phyloP scores from a whole-genome alignment of 371 early-diverging fungal species.

The Syncephalastrum monosporum region DNA sequence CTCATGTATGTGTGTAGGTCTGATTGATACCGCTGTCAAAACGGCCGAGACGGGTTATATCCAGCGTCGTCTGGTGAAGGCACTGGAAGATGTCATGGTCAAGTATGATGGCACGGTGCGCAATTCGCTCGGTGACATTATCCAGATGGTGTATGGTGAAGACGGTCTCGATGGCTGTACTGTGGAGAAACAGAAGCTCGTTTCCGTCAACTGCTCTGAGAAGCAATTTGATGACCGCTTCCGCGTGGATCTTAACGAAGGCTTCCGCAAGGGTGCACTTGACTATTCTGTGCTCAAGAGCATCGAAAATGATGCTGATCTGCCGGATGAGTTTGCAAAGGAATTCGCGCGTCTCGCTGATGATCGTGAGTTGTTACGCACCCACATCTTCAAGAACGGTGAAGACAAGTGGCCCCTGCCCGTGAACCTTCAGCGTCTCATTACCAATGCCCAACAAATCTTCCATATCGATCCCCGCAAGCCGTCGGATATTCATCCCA shows the following conservation, averaged over 20 bases:
- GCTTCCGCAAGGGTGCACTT: slow-evolving; percentile 64
- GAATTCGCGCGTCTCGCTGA: slow-evolving; percentile 78
- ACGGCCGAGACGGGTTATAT: slow-evolving; percentile 99
- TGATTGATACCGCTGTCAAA: slow-evolving; percentile 99
- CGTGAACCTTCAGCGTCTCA: slow-evolving; percentile 86
- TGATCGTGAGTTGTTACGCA: slow-evolving; percentile 77
- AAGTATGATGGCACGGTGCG: slow-evolving; percentile 98
- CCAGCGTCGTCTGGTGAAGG: slow-evolving; percentile 99
- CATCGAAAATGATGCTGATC: slow-evolving; percentile 65
- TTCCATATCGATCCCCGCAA: slow-evolving; percentile 83
- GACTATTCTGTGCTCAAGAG: slow-evolving; percentile 65
- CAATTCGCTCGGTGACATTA: slow-evolving; percentile 89
- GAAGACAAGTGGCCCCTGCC: slow-evolving; percentile 88
- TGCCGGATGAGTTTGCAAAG: slow-evolving; percentile 75
- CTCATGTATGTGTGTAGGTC: slow-evolving; percentile 30
- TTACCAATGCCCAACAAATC: slow-evolving; percentile 88
- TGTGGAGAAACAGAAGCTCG: slow-evolving; percentile 87
- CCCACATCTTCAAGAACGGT: slow-evolving; percentile 76
- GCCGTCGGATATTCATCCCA: slow-evolving; percentile 87
- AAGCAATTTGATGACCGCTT: slow-evolving; percentile 76
- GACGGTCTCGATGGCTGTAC: slow-evolving; percentile 98
- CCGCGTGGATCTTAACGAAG: slow-evolving; percentile 75
- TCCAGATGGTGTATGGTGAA: slow-evolving; percentile 98
- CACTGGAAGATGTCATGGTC: slow-evolving; percentile 98
- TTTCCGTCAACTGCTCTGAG: slow-evolving; percentile 67